Evolutionary conservation across 1,284 basidiomycete species (phyloP), one percentile per base, ranked within the genome.

Genomic region (Puccinia novopanici): DNA sequence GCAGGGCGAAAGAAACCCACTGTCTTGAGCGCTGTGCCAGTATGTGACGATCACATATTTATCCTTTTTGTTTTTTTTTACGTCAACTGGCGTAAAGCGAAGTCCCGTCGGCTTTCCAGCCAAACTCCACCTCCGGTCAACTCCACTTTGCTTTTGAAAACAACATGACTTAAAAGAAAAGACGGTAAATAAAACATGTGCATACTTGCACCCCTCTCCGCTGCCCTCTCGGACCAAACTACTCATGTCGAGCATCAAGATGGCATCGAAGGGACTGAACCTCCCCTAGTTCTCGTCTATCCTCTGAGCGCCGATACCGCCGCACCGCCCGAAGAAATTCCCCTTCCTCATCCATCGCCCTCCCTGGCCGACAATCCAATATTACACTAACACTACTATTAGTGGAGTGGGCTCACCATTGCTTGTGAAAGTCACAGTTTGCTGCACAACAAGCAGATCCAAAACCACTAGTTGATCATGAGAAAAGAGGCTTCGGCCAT

Each of bases 1-100:
- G 15, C 27, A 72, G 70, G 50, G 50, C 70, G 70, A n/a, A n/a
- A n/a, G 70, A 55, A 52, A 63, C 70, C 70, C 70, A 72, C 48
- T 54, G 48, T 55, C 54, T 55, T 55, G 55, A 52, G 45, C 52
- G 70, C 70, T 72, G 70, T 72, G 50, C 42, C 27, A 67, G 12
- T 27, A 52, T 52, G 19, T 52, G 50, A 52, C 50, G 50, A 52
- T 52, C 50, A 52, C 50, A 52, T 52, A 45, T n/a, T n/a, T n/a
- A n/a, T n/a, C n/a, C n/a, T n/a, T n/a, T n/a, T n/a, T n/a, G n/a
- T 15, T 8, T 45, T 15, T 8, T 8, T 6, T 45, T 6, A 52
- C 50, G 50, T 52, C 12, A 52, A 19, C 10, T 22, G 19, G 17
- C 50, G 12, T 52, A 17, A 52, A 52, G 50, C 50, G 50, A 52